Base-by-base conservation (phyloP, 352 stramenopile genomes). In the Stramenopiles sp. region DNA sequence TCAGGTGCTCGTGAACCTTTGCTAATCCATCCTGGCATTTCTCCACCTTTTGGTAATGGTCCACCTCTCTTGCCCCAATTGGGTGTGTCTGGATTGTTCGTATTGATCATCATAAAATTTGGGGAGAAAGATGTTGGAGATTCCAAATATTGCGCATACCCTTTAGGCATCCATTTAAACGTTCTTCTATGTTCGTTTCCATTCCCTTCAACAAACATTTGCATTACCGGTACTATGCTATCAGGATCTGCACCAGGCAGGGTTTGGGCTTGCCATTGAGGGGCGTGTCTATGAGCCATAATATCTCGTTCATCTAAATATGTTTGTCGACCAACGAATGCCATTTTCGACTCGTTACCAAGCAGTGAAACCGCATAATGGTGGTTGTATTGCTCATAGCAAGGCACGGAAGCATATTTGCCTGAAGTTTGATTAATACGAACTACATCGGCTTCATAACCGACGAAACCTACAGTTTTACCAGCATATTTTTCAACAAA, bases 21-120 rank as follows among this genome's bases (percentile, higher is more conserved):
- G 13, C 4, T 13, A 33, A 76, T 76, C 30, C 31, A 33, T 20
- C 65, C 65, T 13, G 65, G 65, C 65, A 33, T 33, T 33, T 31
- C 13, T 4, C 31, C 65, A 53, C 38, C 38, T 13, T 53, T 53
- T 4, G 38, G 38, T 53, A 53, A 53, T 13, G 38, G 38, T 4
- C 38, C 38, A 13, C 38, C 38, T 53, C 38, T 53, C 13, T 53
- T 53, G 13, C 38, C 38, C 38, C 38, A 53, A 20, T 76, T 7
- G 4, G 65, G 65, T 13, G 31, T 33, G 31, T 33, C 30, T 33
- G 30, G 30, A 31, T 76, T 76, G 65, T 76, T 76, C 4, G 65
- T 76, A 76, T 76, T 76, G 65, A 76, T 76, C 30, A 76, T 76
- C 65, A 76, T 76, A 33, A 33, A 33, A 33, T 76, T 76, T 31